Conservation (phyloP, 2,329 filamentous ascomycete species). For the Apiospora phragmitis region DNA sequence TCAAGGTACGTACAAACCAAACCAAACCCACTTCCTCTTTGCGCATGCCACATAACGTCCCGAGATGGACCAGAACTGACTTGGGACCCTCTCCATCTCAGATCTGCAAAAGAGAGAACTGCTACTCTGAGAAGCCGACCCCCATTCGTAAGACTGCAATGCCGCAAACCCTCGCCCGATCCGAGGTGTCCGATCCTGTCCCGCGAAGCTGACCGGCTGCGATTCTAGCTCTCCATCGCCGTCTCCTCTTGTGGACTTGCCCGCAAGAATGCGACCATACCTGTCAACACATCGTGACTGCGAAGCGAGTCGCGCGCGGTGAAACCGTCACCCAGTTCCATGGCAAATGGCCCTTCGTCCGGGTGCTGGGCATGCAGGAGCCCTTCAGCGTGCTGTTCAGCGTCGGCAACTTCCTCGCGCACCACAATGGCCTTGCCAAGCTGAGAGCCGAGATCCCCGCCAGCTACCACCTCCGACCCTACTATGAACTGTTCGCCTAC, state of each 20-base stretch:
- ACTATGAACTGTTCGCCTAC: conserved; percentile 78
- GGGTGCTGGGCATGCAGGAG: conserved; percentile 91
- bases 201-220: conserved; percentile 16
- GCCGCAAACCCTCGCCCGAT: conserved; percentile 14
- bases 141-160: conserved; percentile 62
- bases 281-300: conserved; percentile 91
- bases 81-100: conserved; percentile 38
- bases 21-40: neutral
- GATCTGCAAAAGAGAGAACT: conserved; percentile 83
- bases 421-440: conserved; percentile 73
- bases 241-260: conserved; percentile 90
- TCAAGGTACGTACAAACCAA: conserved; percentile 61
- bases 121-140: conserved; percentile 59
- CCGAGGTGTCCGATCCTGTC: conserved; percentile 17
- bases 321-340: conserved; percentile 86
- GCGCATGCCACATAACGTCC: neutral
- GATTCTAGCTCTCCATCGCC: conserved; percentile 72
- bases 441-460: conserved; percentile 70
- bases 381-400: conserved; percentile 93
- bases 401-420: conserved; percentile 85
- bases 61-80: neutral
- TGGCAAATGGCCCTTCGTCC: conserved; percentile 97
- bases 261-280: conserved; percentile 95
- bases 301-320: conserved; percentile 64
- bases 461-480: conserved; percentile 74